Evolutionary conservation across 2,329 filamentous ascomycete genomes (phyloP).

Genomic region (Cadophora gregata): DNA sequence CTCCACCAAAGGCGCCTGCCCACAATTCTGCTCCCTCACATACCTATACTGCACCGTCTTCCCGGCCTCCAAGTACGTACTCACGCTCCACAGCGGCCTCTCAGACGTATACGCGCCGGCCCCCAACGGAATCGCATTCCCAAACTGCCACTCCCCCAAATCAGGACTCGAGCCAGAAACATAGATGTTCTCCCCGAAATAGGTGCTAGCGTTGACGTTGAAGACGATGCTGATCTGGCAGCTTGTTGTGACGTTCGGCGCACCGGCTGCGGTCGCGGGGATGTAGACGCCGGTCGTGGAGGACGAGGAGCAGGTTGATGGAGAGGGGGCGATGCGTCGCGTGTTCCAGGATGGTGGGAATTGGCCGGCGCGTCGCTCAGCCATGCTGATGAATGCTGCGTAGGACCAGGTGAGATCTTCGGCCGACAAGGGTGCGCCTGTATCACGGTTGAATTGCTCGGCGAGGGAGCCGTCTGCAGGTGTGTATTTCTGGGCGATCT

Average conservation of each 20-base stretch:
- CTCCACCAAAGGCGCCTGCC: constrained; percentile 52
- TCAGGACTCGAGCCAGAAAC: constrained; percentile 51
- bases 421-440: constrained; percentile 63
- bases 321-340: constrained; percentile 51
- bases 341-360: constrained; percentile 62
- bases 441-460: constrained; percentile 68
- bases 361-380: constrained; percentile 58
- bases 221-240: constrained; percentile 50
- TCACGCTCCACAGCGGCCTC: constrained; percentile 53
- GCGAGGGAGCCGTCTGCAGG: constrained; percentile 63
- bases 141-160: constrained; percentile 51
- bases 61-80: constrained; percentile 49
- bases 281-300: constrained; percentile 58
- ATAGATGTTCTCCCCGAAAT: constrained; percentile 55
- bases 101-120: constrained; percentile 50
- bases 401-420: constrained; percentile 77
- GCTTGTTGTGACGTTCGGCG: constrained; percentile 38
- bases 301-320: constrained; percentile 54
- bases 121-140: constrained; percentile 45
- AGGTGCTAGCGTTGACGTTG: constrained; percentile 53
- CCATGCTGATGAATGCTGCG: constrained; percentile 68
- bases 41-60: constrained; percentile 54
- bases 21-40: constrained; percentile 52
- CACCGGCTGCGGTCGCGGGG: constrained; percentile 52
- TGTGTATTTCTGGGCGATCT: constrained; percentile 56